A percentile compares a stretch with the other conserved stretches of the same genome.
Conservation (phyloP, 2,329 filamentous ascomycete species). For the Colletotrichum nymphaeae region DNA sequence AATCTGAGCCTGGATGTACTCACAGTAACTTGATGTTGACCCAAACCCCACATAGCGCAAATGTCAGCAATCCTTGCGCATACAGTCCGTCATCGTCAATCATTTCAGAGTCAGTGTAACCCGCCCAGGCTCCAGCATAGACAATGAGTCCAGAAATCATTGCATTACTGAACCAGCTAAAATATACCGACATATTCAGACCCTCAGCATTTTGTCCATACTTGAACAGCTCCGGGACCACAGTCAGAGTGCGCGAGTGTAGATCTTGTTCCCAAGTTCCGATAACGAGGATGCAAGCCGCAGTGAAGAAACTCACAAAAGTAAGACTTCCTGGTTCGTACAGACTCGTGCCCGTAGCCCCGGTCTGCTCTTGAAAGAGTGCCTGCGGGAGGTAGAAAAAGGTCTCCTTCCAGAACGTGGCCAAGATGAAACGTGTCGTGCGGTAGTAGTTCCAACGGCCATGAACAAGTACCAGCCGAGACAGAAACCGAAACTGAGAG, state of each 20-base stretch:
- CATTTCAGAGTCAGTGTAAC: slow-evolving; percentile 6
- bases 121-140: slow-evolving; percentile 4
- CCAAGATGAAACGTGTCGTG: slow-evolving; percentile 89
- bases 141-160: slow-evolving; percentile 36
- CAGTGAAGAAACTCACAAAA: slow-evolving; percentile 97
- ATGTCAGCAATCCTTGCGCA: slow-evolving; percentile 8
- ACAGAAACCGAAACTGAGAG: slow-evolving; percentile 88
- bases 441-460: slow-evolving; percentile 92
- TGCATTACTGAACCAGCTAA: slow-evolving; percentile 55
- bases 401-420: slow-evolving; percentile 90
- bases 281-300: slow-evolving; percentile 85
- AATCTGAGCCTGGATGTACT: neutral
- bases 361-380: slow-evolving; percentile 83
- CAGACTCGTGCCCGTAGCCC: slow-evolving; percentile 91
- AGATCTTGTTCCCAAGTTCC: slow-evolving; percentile 96
- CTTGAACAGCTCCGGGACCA: slow-evolving; percentile 89
- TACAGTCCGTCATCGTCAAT: slow-evolving; percentile 9
- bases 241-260: slow-evolving; percentile 82
- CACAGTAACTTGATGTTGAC: slow-evolving; percentile 15
- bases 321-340: slow-evolving; percentile 89
- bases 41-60: neutral
- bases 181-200: slow-evolving; percentile 79
- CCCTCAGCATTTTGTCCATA: slow-evolving; percentile 79
- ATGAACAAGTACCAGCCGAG: slow-evolving; percentile 84
- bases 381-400: slow-evolving; percentile 89